Base-by-base conservation (phyloP, 2,329 filamentous ascomycete genomes). In the Diaporthe eres region DNA sequence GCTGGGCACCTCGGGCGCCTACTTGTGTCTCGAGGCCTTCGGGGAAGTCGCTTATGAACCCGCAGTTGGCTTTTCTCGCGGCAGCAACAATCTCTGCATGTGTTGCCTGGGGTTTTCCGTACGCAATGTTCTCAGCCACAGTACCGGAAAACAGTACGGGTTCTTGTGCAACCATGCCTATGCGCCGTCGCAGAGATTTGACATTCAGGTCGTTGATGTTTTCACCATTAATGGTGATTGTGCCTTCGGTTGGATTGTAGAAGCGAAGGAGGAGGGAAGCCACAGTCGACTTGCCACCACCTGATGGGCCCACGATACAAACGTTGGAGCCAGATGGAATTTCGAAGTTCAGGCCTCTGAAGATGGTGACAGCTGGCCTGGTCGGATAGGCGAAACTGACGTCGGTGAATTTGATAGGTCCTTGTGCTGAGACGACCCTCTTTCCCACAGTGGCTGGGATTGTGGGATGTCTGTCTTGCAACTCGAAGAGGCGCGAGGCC, bases 241-340 rank as follows among this genome's bases (percentile, higher is more conserved):
- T 88, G 19, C 97, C 97, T 4, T 88, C 85, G 0, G 91, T 96
- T 3, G 96, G 95, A 61, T 93, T 92, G 83, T 99, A 99, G 85
- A 99, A 99, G 58, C 97, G 92, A 63, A 98, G 88, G 8, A 99
- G 87, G 34, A 99, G 87, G n/a, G 95, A 95, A 4, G 95, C 95
- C 47, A 99, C 97, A 0, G 97, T 99, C 1, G 95, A 98, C 85
- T 99, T 99, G 77, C 97, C 97, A 77, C 97, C 97, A 76, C 97
- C 97, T 28, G 95, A 98, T 3, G 97, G 96, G 1, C 97, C 97
- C 71, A 99, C 97, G 78, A 99, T 96, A 72, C 96, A 98, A 34
- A 99, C 95, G 81, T 98, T 98, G 78, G 92, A 96, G 42, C 97
- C 97, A 58, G 96, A 94, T 0, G 96, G 95, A 73, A 99, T 98